Conservation (phyloP, 2,329 filamentous ascomycete genomes). For the Microsporum ferrugineum region DNA sequence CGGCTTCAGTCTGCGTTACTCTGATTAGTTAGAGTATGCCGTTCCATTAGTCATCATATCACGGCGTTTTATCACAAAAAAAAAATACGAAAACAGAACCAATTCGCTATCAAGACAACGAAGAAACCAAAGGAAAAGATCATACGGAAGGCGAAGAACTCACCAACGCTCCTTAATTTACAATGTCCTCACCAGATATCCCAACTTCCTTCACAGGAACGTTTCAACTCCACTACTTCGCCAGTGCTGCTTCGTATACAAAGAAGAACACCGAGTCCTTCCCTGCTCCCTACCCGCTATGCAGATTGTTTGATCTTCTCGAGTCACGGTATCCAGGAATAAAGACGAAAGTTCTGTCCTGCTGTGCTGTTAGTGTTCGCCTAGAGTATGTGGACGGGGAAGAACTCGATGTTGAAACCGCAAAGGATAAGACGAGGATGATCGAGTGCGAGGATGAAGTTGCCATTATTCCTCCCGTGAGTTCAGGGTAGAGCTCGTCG, state of each 20-base stretch:
- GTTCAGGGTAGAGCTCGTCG: constrained; percentile 28
- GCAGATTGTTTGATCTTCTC: constrained; percentile 27
- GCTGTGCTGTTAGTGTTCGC: constrained; percentile 33
- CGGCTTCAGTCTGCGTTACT: too few relatives aligned
- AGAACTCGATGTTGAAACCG: constrained; percentile 13
- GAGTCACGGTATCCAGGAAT: constrained; percentile 35
- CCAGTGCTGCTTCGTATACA: constrained; percentile 33
- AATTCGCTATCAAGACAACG: neutral
- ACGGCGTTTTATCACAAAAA: neutral
- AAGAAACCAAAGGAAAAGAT: neutral
- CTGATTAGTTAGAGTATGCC: too few relatives aligned
- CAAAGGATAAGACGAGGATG: constrained; percentile 16
- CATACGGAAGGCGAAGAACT: neutral
- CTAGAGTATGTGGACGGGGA: constrained; percentile 34
- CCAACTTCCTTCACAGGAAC: constrained; percentile 10
- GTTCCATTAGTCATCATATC: too few relatives aligned
- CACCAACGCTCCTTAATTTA: neutral
- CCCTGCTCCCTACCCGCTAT: constrained; percentile 31
- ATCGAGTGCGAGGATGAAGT: constrained; percentile 34
- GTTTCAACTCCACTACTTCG: constrained; percentile 39
- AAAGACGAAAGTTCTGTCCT: constrained; percentile 26
- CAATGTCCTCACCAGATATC: neutral
- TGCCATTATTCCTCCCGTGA: constrained; percentile 38
- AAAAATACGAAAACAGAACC: neutral
- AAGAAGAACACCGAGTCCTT: constrained; percentile 30